Percentiles rank a stretch among this genome's conserved stretches.
phyloP scores from a whole-genome alignment of 257 asterid genomes.

The Solanum virginianum region DNA sequence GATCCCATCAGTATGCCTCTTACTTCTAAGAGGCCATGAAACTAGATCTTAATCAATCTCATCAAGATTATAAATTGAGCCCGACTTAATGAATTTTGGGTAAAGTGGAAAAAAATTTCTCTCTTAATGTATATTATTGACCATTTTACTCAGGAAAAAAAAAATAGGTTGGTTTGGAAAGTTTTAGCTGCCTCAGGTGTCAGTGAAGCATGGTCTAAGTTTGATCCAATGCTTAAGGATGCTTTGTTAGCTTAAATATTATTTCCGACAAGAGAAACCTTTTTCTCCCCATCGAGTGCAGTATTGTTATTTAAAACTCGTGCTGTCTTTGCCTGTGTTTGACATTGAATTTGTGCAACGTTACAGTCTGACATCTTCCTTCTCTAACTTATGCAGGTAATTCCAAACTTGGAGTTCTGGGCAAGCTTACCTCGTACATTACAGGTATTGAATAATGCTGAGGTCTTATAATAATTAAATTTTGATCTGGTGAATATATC shows the following conservation, averaged over 20 bases:
- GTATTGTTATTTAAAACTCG: neutral
- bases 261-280: neutral
- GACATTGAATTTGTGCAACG: neutral
- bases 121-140: neutral
- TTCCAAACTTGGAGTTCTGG: constrained; percentile 94
- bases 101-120: neutral
- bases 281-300: neutral
- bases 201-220: neutral
- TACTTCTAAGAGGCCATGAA: neutral
- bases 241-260: neutral
- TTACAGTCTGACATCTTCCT: neutral
- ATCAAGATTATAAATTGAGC: neutral
- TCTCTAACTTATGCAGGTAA: constrained; percentile 31
- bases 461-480: neutral
- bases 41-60: neutral
- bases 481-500: neutral
- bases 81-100: neutral
- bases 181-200: neutral
- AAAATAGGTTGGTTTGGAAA: neutral
- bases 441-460: constrained; percentile 39
- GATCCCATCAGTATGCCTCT: neutral
- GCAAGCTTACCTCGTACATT: constrained; percentile 65
- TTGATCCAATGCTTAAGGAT: neutral
- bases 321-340: neutral
- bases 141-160: neutral